Conservation (phyloP, 2,329 filamentous ascomycete genomes). For the Xylariales sp. region DNA sequence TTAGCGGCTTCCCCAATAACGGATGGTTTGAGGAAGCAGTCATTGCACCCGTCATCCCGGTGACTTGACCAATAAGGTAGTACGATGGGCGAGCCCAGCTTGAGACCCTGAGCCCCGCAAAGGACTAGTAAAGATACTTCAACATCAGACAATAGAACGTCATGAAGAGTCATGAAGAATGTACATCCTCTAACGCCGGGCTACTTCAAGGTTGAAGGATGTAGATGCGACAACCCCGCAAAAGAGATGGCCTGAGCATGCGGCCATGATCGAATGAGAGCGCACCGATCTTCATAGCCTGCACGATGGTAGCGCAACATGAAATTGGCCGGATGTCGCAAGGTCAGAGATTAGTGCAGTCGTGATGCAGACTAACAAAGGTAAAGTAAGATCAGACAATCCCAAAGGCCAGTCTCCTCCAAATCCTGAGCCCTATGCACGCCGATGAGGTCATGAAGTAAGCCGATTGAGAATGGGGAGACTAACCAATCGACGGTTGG, state of each 20-base stretch:
- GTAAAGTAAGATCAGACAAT: neutral
- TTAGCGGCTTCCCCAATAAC: too few relatives aligned
- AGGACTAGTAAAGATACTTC: slow-evolving; percentile 10
- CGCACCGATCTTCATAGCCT: slow-evolving; percentile 16
- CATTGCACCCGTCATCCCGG: neutral
- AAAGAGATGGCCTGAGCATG: slow-evolving; percentile 15
- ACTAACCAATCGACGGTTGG: too few relatives aligned
- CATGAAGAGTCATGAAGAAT: slow-evolving; percentile 13
- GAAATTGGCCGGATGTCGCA: neutral
- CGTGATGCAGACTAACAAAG: slow-evolving; percentile 8
- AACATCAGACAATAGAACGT: slow-evolving; percentile 13
- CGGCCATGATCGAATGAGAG: slow-evolving; percentile 15
- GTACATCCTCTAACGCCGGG: slow-evolving; percentile 14
- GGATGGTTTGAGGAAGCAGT: too few relatives aligned
- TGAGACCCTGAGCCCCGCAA: neutral
- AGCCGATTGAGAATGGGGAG: too few relatives aligned
- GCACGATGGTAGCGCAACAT: neutral
- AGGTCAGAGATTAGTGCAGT: neutral
- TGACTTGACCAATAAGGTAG: slow-evolving; percentile 9
- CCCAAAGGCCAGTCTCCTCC: too few relatives aligned
- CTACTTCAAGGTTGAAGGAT: too few relatives aligned
- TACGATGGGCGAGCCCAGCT: neutral
- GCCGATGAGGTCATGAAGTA: slow-evolving; percentile 8
- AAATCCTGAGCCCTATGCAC: too few relatives aligned
- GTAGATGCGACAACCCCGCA: too few relatives aligned